Base-by-base conservation (phyloP, 2,329 filamentous ascomycete genomes). In the Hymenotorrendiella dingleyae region DNA sequence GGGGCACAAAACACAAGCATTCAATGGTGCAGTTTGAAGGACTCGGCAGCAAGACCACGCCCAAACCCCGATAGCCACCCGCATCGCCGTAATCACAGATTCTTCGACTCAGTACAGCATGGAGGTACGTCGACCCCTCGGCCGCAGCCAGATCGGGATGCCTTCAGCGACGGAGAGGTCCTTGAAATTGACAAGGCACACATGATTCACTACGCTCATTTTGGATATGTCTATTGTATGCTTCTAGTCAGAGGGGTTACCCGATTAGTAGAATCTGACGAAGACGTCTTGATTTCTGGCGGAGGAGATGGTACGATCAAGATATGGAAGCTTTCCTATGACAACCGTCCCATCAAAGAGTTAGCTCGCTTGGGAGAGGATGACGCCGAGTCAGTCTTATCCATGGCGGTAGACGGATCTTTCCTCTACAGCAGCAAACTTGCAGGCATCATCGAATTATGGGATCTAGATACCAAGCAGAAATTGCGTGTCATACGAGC, bases 161-260 rank as follows among this genome's bases (percentile, higher is more conserved):
- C 66, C 50, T 71, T 70, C 2, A 66, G 69, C 29, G 79, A 79
- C 32, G 80, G 80, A 1, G 74, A 80, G 24, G 74, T 84, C 1
- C 68, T 97, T 5, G 88, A 94, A 60, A 89, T 96, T 46, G 84
- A 87, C 57, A 78, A 81, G 37, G 78, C 85, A 17, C 83, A 90
- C 43, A 86, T 94, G 44, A 78, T 75, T 44, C 85, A 93, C 56
- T 98, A 94, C 66, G 89, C 93, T 1, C 93, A 98, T 63, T 91
- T 83, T 63, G 93, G 94, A 33, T 97, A 96, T 61, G 82, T 98
- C 0, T 96, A 96, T 63, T 94, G 89, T 63, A 97, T 97, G 91
- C 73, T 94, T 4, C 73, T 98, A 46, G 82, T 87, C 1, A 80
- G 78, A 47, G 86, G 86, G 0, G 73, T 75, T 0, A 79, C 75